Evolutionary conservation across 495 filamentous ascomycete species (phyloP).

Genomic region (Penicillium steckii): DNA sequence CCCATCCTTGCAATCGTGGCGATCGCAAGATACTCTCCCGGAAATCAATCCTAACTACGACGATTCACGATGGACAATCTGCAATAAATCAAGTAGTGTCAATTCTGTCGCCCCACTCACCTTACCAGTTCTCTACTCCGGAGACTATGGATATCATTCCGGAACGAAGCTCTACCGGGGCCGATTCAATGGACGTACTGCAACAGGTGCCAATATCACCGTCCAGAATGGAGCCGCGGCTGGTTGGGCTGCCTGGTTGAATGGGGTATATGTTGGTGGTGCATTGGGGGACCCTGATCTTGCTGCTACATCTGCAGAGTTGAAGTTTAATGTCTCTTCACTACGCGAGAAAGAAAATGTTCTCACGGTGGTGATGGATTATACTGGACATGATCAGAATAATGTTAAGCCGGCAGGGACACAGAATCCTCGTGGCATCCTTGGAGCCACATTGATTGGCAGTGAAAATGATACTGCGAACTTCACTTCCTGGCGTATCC

Average conservation of each 20-base stretch:
- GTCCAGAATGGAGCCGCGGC: conserved; percentile 63
- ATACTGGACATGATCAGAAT: conserved; percentile 68
- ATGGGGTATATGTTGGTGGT: conserved; percentile 52
- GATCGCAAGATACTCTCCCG: conserved; percentile 63
- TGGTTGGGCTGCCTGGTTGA: conserved; percentile 55
- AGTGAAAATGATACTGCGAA: conserved; percentile 27
- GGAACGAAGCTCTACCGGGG: conserved; percentile 68
- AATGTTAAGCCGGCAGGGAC: conserved; percentile 54
- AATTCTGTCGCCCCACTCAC: conserved; percentile 59
- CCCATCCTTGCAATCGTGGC: conserved; percentile 60
- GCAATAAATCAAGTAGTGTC: conserved; percentile 53
- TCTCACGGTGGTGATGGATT: conserved; percentile 66
- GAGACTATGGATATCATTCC: conserved; percentile 72
- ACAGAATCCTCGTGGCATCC: conserved; percentile 68
- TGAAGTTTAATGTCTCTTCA: conserved; percentile 35
- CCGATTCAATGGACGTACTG: conserved; percentile 52
- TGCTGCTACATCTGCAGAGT: conserved; percentile 17
- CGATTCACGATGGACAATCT: conserved; percentile 61
- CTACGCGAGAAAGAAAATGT: conserved; percentile 52
- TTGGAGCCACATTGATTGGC: conserved; percentile 52
- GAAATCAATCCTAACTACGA: conserved; percentile 60
- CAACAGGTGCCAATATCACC: conserved; percentile 56
- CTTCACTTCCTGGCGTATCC: conserved; percentile 66
- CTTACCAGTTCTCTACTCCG: conserved; percentile 52
- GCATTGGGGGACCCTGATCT: conserved; percentile 50